Evolutionary conservation across 2,329 filamentous ascomycete genomes (phyloP).

Genomic region (Fusarium euwallaceae): DNA sequence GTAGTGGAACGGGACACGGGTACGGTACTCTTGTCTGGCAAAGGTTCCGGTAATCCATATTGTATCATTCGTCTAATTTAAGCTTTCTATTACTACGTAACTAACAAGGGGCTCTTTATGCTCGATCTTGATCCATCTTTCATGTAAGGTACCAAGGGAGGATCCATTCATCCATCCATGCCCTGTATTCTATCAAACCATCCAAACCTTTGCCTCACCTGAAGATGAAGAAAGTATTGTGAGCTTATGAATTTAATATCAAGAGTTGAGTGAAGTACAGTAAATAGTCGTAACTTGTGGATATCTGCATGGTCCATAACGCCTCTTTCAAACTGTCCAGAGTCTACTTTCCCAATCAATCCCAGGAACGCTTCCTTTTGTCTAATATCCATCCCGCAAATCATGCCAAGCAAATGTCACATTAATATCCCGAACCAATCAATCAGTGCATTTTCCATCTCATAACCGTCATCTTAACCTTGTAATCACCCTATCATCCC

Average conservation of each 20-base stretch:
- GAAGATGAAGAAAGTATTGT: neutral
- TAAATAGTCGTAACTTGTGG: neutral
- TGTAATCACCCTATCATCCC: constrained; percentile 32
- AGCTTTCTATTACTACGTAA: neutral
- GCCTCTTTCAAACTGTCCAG: neutral
- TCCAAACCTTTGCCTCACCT: no score
- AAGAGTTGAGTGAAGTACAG: neutral
- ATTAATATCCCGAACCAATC: neutral
- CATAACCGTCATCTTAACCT: neutral
- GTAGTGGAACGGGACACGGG: neutral
- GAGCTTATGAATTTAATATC: neutral
- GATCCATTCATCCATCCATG: neutral
- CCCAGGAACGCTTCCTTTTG: neutral
- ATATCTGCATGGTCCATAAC: neutral
- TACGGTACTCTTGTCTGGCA: neutral
- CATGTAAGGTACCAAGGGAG: neutral
- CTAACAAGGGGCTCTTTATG: neutral
- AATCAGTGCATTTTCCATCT: constrained; percentile 29
- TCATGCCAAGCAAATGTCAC: neutral
- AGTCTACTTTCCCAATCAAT: constrained; percentile 2
- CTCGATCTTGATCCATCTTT: neutral
- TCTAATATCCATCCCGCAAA: constrained; percentile 25
- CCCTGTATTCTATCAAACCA: no score
- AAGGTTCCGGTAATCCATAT: neutral
- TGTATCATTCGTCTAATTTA: neutral